phyloP scores from a whole-genome alignment of 108 stramenopile genomes.

The Skeletonema marinoi region DNA sequence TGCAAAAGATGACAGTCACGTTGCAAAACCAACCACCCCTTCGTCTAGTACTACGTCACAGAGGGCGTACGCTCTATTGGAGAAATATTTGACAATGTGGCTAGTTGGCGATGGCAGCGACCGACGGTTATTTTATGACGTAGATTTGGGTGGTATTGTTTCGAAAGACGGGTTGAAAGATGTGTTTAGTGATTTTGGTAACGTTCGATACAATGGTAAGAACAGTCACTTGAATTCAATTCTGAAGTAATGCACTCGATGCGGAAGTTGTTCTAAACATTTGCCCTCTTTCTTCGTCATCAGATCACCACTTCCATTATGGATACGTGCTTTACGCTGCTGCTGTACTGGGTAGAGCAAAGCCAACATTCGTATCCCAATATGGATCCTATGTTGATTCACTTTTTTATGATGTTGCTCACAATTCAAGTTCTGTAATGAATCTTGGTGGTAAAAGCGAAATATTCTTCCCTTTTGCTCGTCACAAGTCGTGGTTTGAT shows the following conservation, averaged over 20 bases:
- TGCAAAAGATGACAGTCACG: not conserved
- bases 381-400: slow-evolving; percentile 76
- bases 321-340: slow-evolving; percentile 74
- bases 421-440: slow-evolving; percentile 59
- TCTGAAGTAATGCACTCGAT: not conserved
- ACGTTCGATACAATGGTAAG: slow-evolving; percentile 14
- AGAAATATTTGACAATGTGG: slow-evolving; percentile 47
- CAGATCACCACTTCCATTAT: slow-evolving; percentile 85
- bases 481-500: slow-evolving; percentile 89
- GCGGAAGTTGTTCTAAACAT: not conserved
- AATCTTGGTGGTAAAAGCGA: slow-evolving; percentile 20
- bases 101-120: slow-evolving; percentile 20
- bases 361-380: slow-evolving; percentile 61
- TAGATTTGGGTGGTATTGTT: slow-evolving; percentile 46
- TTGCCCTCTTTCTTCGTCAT: not conserved
- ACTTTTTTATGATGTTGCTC: slow-evolving; percentile 78
- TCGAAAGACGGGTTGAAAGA: slow-evolving; percentile 41
- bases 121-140: slow-evolving; percentile 42
- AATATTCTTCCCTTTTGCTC: slow-evolving; percentile 74
- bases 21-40: not conserved
- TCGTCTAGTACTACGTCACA: not conserved
- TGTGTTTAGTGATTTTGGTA: slow-evolving; percentile 47
- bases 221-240: not conserved
- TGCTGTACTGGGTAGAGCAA: slow-evolving; percentile 67
- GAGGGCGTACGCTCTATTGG: slow-evolving; percentile 28